Base-by-base conservation (phyloP, 2,329 filamentous ascomycete genomes). In the Pseudocercospora fijiensis region DNA sequence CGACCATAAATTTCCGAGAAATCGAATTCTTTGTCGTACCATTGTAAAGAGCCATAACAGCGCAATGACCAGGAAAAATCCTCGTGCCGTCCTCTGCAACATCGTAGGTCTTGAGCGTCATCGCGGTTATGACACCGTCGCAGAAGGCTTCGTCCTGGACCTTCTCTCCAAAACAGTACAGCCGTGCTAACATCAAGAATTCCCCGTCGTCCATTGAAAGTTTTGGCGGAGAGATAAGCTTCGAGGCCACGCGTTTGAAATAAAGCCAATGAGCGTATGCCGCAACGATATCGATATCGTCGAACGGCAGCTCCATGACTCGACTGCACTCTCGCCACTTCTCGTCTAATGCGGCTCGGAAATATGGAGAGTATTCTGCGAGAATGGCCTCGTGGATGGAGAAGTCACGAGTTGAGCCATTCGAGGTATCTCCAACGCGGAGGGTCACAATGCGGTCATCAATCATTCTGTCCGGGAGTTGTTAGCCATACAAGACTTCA, bases 261-360 rank as follows among this genome's bases (percentile, higher is more conserved):
- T 67, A 71, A 10, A 69, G 63, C 69, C 69, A 71, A 26, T 70
- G 30, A 3, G 66, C 45, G 49, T 66, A 71, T 6, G 63, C 63
- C 18, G 59, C 61, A 28, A 69, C 63, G 2, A 70, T 63, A 7
- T 65, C 65, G 22, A 28, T 24, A 13, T 63, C 57, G 51, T 69
- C 68, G 28, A 63, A 37, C 0, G 68, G 68, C 1, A 69, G 55
- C 20, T 69, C 66, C 16, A 70, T 62, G 4, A 57, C 51, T 11
- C 60, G 51, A 16, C 58, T 62, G 16, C 66, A 67, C 61, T 69
- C 67, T 30, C 67, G 60, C 68, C 68, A 69, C 51, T 61, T 67
- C 49, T 67, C 60, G 57, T 68, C 67, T 51, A 68, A 57, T 18
- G 67, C 68, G n/a, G 61, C 58, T 30, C 63, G 61, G 58, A 70